Evolutionary conservation across 164 flowering plant genomes (phyloP), one percentile per base, ranked within the genome.

Genomic region (Tinospora cordifolia): DNA sequence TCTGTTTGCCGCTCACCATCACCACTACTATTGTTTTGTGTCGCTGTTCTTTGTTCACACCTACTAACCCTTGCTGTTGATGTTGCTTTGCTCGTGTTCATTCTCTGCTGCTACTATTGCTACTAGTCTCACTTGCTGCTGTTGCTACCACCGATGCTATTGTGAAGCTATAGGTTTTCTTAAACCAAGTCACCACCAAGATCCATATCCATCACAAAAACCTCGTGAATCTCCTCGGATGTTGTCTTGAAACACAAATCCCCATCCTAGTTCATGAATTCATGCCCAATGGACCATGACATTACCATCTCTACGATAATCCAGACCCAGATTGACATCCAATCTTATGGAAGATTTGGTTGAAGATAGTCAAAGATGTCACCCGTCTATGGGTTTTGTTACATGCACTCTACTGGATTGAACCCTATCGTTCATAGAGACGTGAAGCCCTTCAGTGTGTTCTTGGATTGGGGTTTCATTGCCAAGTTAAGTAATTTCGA

Each of bases 401-500:
- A 80, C 63, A 39, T 86, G 24, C 89, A 84, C 60, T 81, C 77
- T 6, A 77, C 78, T 3, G 79, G 84, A 38, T 75, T 81, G 0
- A 59, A 70, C 19, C 84, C 83, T 1, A 76, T 85, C 25, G 64
- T 80, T 34, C 88, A 85, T 46, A 70, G 88, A 26, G 88, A 85
- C 46, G 64, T 83, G 14, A 84, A 80, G 66, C 66, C 83, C 10
- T 19, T 77, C 0, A 84, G 81, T 63, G 78, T 84, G 62, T 77
- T 84, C 22, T 63, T 84, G 21, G 85, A 84, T 46, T 79, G 75
- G 1, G 62, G 67, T 19, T 79, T 59, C 69, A 75, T 46, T 0
- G 81, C 88, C 0, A 85, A 83, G 67, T 82, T 85, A 8, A 49
- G 85, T 0, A 84, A 85, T 65, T 83, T 85, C 63, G 86, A 86